Percentiles rank a stretch among this genome's conserved stretches.
These are phyloP conservation scores for Monosporascus sp. DNA, from an alignment of 2,329 filamentous ascomycete species.

Conservation along the genomic window DNA sequence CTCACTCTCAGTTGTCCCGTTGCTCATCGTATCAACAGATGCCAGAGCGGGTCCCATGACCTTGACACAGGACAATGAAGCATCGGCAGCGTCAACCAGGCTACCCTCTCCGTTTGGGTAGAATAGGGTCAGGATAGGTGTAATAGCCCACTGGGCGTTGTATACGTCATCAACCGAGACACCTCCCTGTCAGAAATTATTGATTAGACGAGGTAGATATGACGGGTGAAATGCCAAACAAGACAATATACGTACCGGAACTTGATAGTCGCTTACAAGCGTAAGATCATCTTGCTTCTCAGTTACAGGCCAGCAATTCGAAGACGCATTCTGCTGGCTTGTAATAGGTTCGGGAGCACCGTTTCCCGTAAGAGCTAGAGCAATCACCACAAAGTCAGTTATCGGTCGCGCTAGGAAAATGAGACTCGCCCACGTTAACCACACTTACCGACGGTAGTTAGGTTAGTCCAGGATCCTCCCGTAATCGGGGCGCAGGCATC, in stretches of 20 bases:
- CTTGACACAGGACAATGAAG: conserved; percentile 17
- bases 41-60: conserved; percentile 14
- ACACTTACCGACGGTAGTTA: conserved; percentile 1
- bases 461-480: conserved; percentile 9
- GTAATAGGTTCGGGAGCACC: conserved; percentile 7
- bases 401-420: neutral
- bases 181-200: conserved; percentile 3
- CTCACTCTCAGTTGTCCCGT: conserved; percentile 1
- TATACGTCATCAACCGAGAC: neutral
- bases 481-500: conserved; percentile 5
- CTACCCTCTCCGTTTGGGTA: conserved; percentile 10
- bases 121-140: conserved; percentile 18
- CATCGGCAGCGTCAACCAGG: conserved; percentile 7
- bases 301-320: conserved; percentile 18
- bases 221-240: too few species aligned
- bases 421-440: neutral
- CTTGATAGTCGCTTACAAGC: conserved; percentile 9
- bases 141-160: conserved; percentile 12
- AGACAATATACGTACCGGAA: neutral
- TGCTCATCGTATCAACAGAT: conserved; percentile 9
- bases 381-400: neutral
- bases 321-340: conserved; percentile 11
- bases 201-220: neutral
- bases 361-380: conserved; percentile 8
- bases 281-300: conserved; percentile 16